Evolutionary conservation across 805 yeast species (phyloP), one percentile per base, ranked within the genome.

Genomic region (Saccharomycopsis oosterbeekiorum): DNA sequence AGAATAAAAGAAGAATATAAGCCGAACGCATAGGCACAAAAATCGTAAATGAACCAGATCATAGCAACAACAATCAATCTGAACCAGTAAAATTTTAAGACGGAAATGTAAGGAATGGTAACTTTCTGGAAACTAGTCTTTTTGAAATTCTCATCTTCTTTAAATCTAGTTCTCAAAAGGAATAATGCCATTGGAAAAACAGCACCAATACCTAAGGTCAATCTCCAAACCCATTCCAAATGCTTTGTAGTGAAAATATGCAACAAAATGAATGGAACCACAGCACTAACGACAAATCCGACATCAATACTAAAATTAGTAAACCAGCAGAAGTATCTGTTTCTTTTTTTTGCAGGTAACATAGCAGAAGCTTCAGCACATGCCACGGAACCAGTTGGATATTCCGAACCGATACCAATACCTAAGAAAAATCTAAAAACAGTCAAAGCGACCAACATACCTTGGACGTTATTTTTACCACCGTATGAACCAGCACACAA

Each of bases 1-100:
- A 91, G 75, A 67, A 93, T 89, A 63, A 81, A 80, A 12, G 92
- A 76, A 6, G 96, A 88, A 74, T 86, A 91, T 68, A 88, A 82
- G 68, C 96, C 92, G 71, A 89, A 91, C 0, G 97, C 89, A 73
- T 90, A 93, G 12, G 85, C 82, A 47, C 91, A 84, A 73, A 92
- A 89, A 75, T 93, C 96, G 71, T 92, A 93, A 68, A 90, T 77
- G 77, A 89, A 91, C 98, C 98, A 92, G 68, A 92, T 83, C 58
- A 88, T 67, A 5, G 93, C 77, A 36, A 90, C 88, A 55, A 89
- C 75, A 10, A 76, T 54, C 62, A 91, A 75, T 71, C 97, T 82
- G 67, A 86, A 86, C 88, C 96, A 87, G 75, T 93, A 92, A 72
- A 84, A 89, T 73, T 87, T 89, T 67, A 91, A 63, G 57, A 86